These are phyloP conservation scores for Talaromyces atroroseus DNA, from an alignment of 2,329 filamentous ascomycete species.

Conservation along the genomic window DNA sequence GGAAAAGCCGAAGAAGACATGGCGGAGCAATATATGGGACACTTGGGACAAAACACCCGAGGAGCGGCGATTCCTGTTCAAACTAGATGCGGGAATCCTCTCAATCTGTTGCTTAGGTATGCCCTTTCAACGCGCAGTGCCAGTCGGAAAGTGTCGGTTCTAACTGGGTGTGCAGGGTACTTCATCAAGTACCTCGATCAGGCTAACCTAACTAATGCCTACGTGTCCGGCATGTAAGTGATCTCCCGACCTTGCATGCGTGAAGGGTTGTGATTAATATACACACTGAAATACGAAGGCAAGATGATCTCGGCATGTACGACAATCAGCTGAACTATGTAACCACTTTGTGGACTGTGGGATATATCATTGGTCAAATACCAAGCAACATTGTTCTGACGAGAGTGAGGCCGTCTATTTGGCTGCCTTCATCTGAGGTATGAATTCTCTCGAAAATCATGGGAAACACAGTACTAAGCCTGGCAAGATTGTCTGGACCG, in stretches of 20 bases:
- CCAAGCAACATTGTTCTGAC: slow-evolving; percentile 50
- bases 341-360: slow-evolving; percentile 54
- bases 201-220: slow-evolving; percentile 43
- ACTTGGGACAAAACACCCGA: no score
- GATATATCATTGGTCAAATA: slow-evolving; percentile 53
- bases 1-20: no score
- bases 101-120: no score
- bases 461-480: no score
- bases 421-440: slow-evolving; percentile 46
- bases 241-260: neutral
- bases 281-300: slow-evolving; percentile 36
- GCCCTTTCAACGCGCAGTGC: no score
- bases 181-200: slow-evolving; percentile 49
- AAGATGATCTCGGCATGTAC: slow-evolving; percentile 49
- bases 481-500: no score
- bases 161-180: slow-evolving; percentile 32
- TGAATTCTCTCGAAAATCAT: slow-evolving; percentile 22
- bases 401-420: slow-evolving; percentile 40
- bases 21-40: no score
- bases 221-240: slow-evolving; percentile 42
- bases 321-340: slow-evolving; percentile 54
- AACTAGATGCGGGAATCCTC: no score
- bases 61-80: no score
- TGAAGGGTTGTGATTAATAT: no score
- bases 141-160: no score